Base-by-base conservation (phyloP, 2,329 filamentous ascomycete species). In the Colletotrichum melonis region DNA sequence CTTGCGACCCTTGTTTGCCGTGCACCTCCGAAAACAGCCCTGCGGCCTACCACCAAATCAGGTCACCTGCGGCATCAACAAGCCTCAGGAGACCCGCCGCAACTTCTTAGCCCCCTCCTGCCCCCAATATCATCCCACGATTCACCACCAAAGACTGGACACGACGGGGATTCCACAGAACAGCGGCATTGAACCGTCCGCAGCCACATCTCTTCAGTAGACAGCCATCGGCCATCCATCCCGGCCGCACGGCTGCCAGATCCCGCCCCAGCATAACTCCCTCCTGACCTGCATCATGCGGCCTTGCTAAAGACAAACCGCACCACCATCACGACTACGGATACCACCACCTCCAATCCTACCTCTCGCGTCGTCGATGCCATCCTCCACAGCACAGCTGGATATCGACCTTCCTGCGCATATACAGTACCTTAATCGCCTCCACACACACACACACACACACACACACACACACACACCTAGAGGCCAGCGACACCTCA, bases 261-360 rank as follows among this genome's bases (percentile, higher is more conserved):
- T 68, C 32, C 58, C 66, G 24, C 52, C 65, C 42, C 32, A 69
- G 35, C 60, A 35, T 56, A 24, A 46, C 30, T 64, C 46, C 58
- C 57, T 72, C n/a, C 58, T 72, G 52, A 63, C 63, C 52, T 72
- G 63, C 72, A 63, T 68, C 49, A 74, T 74, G 68, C 62, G 67
- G 67, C 57, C 63, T n/a, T 67, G 63, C 60, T 65, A 26, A 66
- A 65, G 60, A 73, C 58, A 67, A 59, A 56, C 9, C 63, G 49
- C 46, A 60, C 32, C 42, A 67, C 56, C 46, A 22, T 38, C 16
- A 49, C 24, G 26, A 52, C 38, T 42, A 42, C 38, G 32, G 3
- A 35, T 8, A 42, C 59, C 66, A 26, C 63, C 70, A 22, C 30
- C 42, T 57, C 42, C 59, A 19, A 19, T 71, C 42, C 19, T 19